These are phyloP conservation scores for Hirsutella rhossiliensis DNA, from an alignment of 2,329 filamentous ascomycete species.

Conservation along the genomic window DNA sequence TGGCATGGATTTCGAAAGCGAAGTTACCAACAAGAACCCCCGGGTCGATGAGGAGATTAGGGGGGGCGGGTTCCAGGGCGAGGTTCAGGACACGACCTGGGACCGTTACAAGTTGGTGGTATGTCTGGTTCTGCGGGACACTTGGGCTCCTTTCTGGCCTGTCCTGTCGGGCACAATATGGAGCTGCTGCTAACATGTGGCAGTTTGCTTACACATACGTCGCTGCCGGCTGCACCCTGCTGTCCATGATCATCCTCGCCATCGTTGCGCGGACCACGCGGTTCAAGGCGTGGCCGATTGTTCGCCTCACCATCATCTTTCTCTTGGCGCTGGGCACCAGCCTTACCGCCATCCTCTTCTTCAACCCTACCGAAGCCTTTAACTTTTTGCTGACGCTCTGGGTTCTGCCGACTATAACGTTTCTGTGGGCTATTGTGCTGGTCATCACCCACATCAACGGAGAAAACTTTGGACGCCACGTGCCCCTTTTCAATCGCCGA, in stretches of 20 bases:
- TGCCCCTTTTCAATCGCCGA: not conserved
- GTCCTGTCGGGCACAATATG: no score
- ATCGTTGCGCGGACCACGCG: constrained; percentile 16
- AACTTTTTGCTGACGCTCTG: constrained; percentile 15
- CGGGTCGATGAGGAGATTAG: constrained; percentile 2
- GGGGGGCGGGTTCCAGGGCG: not conserved
- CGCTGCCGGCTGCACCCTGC: constrained; percentile 16
- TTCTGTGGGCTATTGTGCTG: constrained; percentile 21
- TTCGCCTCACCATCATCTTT: constrained; percentile 16
- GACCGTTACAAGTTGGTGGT: constrained; percentile 1
- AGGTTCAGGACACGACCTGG: not conserved
- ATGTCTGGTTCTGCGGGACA: not conserved
- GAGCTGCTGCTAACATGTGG: not conserved
- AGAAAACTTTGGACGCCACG: constrained; percentile 1
- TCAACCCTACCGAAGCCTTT: constrained; percentile 3
- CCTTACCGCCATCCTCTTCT: constrained; percentile 14
- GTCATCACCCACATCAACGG: constrained; percentile 17
- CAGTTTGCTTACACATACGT: constrained; percentile 24
- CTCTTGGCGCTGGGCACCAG: constrained; percentile 17
- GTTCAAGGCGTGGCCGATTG: constrained; percentile 19
- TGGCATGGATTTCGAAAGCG: constrained; percentile 16
- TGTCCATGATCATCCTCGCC: constrained; percentile 19
- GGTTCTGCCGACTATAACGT: constrained; percentile 20
- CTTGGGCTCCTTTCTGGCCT: no score
- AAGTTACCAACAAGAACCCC: constrained; percentile 7